Base-by-base conservation (phyloP, 179 eudicot genomes). In the Amaranthus tricolor region DNA sequence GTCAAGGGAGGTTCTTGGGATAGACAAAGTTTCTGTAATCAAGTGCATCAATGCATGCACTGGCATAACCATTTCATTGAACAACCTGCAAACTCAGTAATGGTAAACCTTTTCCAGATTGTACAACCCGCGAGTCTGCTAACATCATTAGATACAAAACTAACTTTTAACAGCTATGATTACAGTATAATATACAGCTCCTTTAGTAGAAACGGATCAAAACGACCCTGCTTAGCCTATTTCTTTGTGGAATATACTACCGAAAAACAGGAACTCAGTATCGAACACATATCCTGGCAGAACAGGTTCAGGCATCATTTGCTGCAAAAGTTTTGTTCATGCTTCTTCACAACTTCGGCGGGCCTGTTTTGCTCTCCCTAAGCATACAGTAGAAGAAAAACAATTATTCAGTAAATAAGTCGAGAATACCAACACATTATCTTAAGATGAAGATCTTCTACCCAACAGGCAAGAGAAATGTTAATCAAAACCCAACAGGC, bases 311-410 rank as follows among this genome's bases (percentile, higher is more conserved):
- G 61, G 62, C 5, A 76, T 76, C 57, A 59, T 52, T 76, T 50
- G 69, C 50, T 61, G 68, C 55, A 45, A 17, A 17, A 0, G 49
- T 58, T 76, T 56, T 68, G 73, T 56, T 75, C 63, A 1, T 66
- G 55, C 57, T 62, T 53, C 74, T 76, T 69, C 57, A 66, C 74
- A 68, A 52, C 56, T 52, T 68, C 74, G 68, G 51, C 56, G 19
- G 8, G 24, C 55, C 67, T 76, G 54, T 51, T 76, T 16, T 67
- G 78, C 59, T 76, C 79, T 31, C 79, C 79, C 79, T 76, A 40
- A 49, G 45, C 66, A 50, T 43, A 31, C 5, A 8, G 40, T 48
- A 19, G 5, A 53, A 66, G 51, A 71, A 54, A 75, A 58, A 6
- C 16, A 31, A 49, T n/a, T 49, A 49, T 16, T 76, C 61, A 60